Evolutionary conservation across 305 asterid genomes (phyloP), one percentile per base, ranked within the genome.

Genomic region (Galium porrigens): DNA sequence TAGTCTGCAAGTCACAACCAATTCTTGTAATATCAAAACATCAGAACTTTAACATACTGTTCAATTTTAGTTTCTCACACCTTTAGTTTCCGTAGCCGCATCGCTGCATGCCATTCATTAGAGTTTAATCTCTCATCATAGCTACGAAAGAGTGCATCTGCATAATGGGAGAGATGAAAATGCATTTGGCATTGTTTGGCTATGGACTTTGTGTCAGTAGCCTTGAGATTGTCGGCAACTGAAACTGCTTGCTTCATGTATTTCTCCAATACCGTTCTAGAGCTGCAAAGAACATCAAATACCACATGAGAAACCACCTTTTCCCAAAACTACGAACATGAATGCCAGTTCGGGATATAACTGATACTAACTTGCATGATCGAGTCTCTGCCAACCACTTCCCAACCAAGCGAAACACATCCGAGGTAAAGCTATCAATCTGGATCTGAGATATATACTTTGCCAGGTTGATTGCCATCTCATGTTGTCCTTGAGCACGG

Each of bases 121-220:
- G 98, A 91, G 83, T 82, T 72, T 73, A 91, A 89, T 81, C 98
- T 86, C 75, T 91, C 96, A 63, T 91, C 98, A 68, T 83, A 88
- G 75, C 88, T 88, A 72, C 89, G 98, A 78, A 86, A 91, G 58
- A 91, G 95, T 73, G 89, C 95, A 85, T 91, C 96, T 49, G 98
- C 90, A 74, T 91, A 91, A 71, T 86, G 98, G n/a, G 98, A 95
- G 67, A 91, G 98, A 82, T 91, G 95, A 78, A 86, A 91, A 85
- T 89, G 96, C 95, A 88, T 85, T 82, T 86, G 94, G 76, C 84
- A 86, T 76, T 90, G 82, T 77, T 85, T 88, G 73, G 79, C 85
- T 58, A 71, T 33, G 15, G 94, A 84, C 67, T 80, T 74, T 78
- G 79, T 77, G 77, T 81, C 82, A 34, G 71, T 74, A 63, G 84